Evolutionary conservation across 179 eudicot species (phyloP), one percentile per base, ranked within the genome.

Genomic region (Amaranthus tricolor): DNA sequence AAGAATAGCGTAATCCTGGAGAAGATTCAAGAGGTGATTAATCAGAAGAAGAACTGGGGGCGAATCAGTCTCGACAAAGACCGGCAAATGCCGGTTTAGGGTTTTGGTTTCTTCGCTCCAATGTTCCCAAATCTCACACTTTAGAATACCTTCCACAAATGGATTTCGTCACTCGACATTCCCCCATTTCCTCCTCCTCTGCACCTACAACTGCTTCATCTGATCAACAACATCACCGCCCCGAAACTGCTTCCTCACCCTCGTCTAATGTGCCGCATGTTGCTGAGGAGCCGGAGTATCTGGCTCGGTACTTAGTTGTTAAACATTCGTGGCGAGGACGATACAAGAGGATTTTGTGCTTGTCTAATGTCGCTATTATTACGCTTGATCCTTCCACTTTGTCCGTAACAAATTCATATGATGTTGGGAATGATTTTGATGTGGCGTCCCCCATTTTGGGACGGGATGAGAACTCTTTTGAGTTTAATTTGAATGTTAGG

Each of bases 271-370:
- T 78, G 19, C 69, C 87, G 21, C 78, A 56, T 24, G 77, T 84
- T 2, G 14, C 74, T 2, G 99, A 95, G 77, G 99, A 95, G 86
- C 98, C 91, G 0, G 99, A 95, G 84, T 95, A 93, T 72, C 53
- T 91, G 76, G 93, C 94, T 6, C 78, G 99, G 7, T 95, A 91
- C 75, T 24, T 86, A 72, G 98, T 91, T 12, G 75, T 95, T 15
- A 95, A 95, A 74, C 99, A 95, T 75, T 95, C 99, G 7, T 95
- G 99, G 99, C 85, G 98, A 0, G 99, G 99, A 9, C 85, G 99
- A 62, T 95, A 95, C 81, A 95, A 93, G 88, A 84, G 99, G 73
- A 87, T 95, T 55, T 68, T 95, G n/a, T 95, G 99, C 78, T 81
- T 95, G 65, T 93, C 99, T 0, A 77, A 80, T 79, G 43, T 47